Evolutionary conservation across 2,329 filamentous ascomycete genomes (phyloP).

Genomic region (Diatrype stigma): DNA sequence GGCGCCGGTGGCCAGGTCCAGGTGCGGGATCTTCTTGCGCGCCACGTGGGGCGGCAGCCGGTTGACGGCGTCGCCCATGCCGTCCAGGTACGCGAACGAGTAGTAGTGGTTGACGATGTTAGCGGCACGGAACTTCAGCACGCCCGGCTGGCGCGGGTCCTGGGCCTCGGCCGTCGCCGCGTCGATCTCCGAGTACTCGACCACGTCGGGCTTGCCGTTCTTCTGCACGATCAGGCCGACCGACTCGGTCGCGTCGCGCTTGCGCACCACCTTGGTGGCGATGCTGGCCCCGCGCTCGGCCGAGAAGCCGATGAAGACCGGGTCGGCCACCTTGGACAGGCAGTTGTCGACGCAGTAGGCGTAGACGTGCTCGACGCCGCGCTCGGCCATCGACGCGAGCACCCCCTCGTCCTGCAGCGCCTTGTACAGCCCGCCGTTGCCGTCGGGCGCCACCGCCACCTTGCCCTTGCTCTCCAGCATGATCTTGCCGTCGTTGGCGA

Average conservation of each 20-base stretch:
- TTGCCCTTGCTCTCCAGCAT: conserved; percentile 85
- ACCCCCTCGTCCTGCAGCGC: conserved; percentile 64
- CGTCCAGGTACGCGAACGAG: conserved; percentile 86
- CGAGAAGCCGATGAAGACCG: conserved; percentile 90
- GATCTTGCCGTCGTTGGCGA: conserved; percentile 97
- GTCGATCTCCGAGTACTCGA: conserved; percentile 98
- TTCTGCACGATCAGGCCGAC: conserved; percentile 92
- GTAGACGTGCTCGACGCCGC: conserved; percentile 91
- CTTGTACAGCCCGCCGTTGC: conserved; percentile 95
- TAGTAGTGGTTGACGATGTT: conserved; percentile 99
- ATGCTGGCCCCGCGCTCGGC: conserved; percentile 88
- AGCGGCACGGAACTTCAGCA: conserved; percentile 93
- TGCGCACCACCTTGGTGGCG: conserved; percentile 98
- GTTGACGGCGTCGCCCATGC: conserved; percentile 80
- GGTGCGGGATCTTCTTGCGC: conserved; percentile 93
- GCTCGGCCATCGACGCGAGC: conserved; percentile 80
- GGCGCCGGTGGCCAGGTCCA: conserved; percentile 72
- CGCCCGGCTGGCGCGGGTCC: conserved; percentile 72
- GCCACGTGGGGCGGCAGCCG: conserved; percentile 93
- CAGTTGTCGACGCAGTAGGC: conserved; percentile 99
- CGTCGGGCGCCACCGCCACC: conserved; percentile 92
- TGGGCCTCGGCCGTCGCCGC: conserved; percentile 80
- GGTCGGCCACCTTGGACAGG: conserved; percentile 97
- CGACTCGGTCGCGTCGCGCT: conserved; percentile 92
- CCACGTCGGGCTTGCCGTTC: conserved; percentile 94